phyloP scores from a whole-genome alignment of 495 filamentous ascomycete species.

The Penicillium goetzii region DNA sequence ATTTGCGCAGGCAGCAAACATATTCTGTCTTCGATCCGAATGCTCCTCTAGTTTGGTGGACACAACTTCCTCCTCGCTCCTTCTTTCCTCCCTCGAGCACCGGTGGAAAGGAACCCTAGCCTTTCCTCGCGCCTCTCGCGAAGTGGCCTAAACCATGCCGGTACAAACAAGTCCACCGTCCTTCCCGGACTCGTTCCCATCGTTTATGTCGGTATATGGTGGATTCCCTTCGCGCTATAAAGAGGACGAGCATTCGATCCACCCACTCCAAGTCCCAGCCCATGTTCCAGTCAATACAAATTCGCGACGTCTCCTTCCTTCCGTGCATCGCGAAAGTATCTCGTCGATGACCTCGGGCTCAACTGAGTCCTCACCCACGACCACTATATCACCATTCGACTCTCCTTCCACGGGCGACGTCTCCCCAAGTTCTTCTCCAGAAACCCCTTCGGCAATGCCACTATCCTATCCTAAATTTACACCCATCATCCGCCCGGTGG shows the following conservation, averaged over 20 bases:
- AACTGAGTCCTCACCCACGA: slow-evolving; percentile 92
- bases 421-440: slow-evolving; percentile 89
- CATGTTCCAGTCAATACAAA: slow-evolving; percentile 39
- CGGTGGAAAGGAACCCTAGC: slow-evolving; percentile 17
- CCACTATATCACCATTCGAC: slow-evolving; percentile 90
- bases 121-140: slow-evolving; percentile 12
- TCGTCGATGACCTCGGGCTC: slow-evolving; percentile 84
- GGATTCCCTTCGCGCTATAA: slow-evolving; percentile 36
- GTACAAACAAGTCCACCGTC: slow-evolving; percentile 52
- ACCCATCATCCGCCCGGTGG: slow-evolving; percentile 34
- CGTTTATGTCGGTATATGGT: slow-evolving; percentile 73
- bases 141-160: slow-evolving; percentile 42
- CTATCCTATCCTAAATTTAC: slow-evolving; percentile 47
- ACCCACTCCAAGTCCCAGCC: slow-evolving; percentile 36
- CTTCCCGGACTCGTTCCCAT: slow-evolving; percentile 66
- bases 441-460: slow-evolving; percentile 71
- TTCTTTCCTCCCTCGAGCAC: slow-evolving; percentile 12
- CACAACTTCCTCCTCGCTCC: background rate
- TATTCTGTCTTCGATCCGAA: slow-evolving; percentile 30
- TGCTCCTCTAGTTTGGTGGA: slow-evolving; percentile 25
- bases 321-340: slow-evolving; percentile 47
- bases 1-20: slow-evolving; percentile 53
- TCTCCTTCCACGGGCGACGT: slow-evolving; percentile 86
- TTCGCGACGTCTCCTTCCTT: slow-evolving; percentile 36
- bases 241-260: slow-evolving; percentile 34